Conservation (phyloP, 1,139 yeast species). For the Wickerhamiella infanticola region DNA sequence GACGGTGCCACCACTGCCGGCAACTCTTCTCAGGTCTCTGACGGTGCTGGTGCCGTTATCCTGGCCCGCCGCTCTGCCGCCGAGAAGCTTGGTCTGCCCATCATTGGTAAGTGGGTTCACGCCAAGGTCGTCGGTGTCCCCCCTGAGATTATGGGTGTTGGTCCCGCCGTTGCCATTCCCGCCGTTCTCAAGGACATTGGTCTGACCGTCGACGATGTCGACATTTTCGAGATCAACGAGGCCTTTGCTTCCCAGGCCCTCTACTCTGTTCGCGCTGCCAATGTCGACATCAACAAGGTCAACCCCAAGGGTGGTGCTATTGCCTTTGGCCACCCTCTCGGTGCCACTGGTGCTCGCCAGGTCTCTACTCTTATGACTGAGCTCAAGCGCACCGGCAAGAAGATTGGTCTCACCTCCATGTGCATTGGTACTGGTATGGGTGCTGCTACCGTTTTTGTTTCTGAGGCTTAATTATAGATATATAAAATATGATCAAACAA, state of each 20-base stretch:
- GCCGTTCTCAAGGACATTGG: slow-evolving; percentile 52
- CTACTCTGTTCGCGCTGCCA: slow-evolving; percentile 50
- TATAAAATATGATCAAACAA: too few relatives aligned
- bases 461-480: slow-evolving; percentile 32
- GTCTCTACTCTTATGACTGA: slow-evolving; percentile 75
- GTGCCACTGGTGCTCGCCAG: slow-evolving; percentile 93
- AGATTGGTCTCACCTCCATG: slow-evolving; percentile 86
- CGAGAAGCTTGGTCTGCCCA: slow-evolving; percentile 48
- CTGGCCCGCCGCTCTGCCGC: slow-evolving; percentile 84
- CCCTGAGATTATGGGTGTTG: slow-evolving; percentile 94
- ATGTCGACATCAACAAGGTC: slow-evolving; percentile 56
- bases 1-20: slow-evolving; percentile 89
- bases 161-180: slow-evolving; percentile 91
- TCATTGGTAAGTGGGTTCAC: slow-evolving; percentile 61
- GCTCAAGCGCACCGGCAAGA: slow-evolving; percentile 46
- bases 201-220: slow-evolving; percentile 47
- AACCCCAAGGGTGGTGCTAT: slow-evolving; percentile 94
- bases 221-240: slow-evolving; percentile 78
- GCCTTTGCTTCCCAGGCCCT: slow-evolving; percentile 93
- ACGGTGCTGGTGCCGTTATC: slow-evolving; percentile 86
- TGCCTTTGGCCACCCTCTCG: slow-evolving; percentile 91
- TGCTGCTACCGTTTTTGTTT: slow-evolving; percentile 75
- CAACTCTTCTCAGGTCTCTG: slow-evolving; percentile 88
- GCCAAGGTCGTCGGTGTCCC: slow-evolving; percentile 79
- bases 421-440: slow-evolving; percentile 99